Evolutionary conservation across 2,329 filamentous ascomycete species (phyloP).

Genomic region (Pyrenophora tritici-repentis): DNA sequence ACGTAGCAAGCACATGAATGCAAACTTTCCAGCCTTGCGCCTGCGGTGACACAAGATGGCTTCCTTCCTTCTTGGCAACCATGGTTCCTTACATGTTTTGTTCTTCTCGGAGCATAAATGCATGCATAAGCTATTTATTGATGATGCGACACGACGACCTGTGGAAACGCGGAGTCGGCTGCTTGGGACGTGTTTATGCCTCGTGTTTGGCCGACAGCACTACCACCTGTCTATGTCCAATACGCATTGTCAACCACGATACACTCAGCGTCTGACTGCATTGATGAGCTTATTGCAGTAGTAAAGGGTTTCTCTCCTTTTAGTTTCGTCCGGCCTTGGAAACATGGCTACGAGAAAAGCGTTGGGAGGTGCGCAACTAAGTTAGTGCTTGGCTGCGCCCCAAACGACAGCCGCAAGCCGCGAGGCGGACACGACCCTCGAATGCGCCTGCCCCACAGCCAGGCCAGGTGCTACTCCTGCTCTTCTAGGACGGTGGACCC

Average conservation of each 20-base stretch:
- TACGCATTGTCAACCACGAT: background rate
- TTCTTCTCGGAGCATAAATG: too few species aligned
- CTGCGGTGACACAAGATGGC: conserved; percentile 6
- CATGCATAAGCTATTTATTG: too few species aligned
- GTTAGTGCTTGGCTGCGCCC: conserved; percentile 19
- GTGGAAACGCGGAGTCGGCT: background rate
- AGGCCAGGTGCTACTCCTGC: conserved; percentile 24
- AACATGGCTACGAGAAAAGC: conserved; percentile 7
- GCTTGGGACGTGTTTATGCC: background rate
- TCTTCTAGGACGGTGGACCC: conserved; percentile 24
- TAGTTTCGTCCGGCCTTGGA: conserved; percentile 16
- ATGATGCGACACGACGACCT: background rate
- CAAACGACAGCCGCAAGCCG: conserved; percentile 24
- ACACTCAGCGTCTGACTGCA: background rate
- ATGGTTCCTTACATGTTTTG: background rate
- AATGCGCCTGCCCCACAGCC: conserved; percentile 34
- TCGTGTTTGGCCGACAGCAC: conserved; percentile 1
- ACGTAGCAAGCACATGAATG: conserved; percentile 20
- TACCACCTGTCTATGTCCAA: background rate
- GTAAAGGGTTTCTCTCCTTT: too few species aligned
- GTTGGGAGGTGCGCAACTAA: conserved; percentile 6
- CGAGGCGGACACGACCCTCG: conserved; percentile 32
- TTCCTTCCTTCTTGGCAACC: conserved; percentile 5
- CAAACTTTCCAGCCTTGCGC: conserved; percentile 15
- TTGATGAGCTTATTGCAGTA: too few species aligned